phyloP scores from a whole-genome alignment of 2,329 filamentous ascomycete genomes.

The Lasiodiplodia hormozganensis region DNA sequence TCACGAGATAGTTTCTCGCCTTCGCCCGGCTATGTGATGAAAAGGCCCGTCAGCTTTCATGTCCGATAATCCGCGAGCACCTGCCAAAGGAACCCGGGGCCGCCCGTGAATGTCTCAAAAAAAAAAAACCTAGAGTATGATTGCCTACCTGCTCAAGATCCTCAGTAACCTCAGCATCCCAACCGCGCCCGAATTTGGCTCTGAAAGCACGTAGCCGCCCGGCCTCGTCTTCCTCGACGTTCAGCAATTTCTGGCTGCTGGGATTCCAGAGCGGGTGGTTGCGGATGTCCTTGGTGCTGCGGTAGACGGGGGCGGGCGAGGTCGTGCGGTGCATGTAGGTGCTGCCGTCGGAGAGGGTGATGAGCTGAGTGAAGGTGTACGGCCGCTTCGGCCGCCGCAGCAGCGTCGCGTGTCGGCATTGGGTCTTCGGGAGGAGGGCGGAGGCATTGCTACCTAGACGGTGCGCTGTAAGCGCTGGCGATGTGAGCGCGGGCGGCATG shows the following conservation, averaged over 20 bases:
- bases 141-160: conserved; percentile 30
- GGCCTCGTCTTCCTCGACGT: conserved; percentile 94
- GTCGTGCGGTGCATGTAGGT: conserved; percentile 83
- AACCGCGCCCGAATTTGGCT: conserved; percentile 80
- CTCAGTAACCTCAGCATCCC: conserved; percentile 66
- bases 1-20: conserved; percentile 4
- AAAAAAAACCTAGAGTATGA: too few relatives aligned
- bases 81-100: neutral
- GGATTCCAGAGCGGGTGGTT: conserved; percentile 95
- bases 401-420: conserved; percentile 82
- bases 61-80: neutral
- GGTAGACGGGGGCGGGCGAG: conserved; percentile 69
- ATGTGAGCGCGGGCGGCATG: conserved; percentile 42
- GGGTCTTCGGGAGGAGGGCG: conserved; percentile 40
- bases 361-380: conserved; percentile 96
- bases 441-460: conserved; percentile 39
- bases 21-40: conserved; percentile 2
- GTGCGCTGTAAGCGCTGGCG: conserved; percentile 35
- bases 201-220: conserved; percentile 88
- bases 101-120: too few relatives aligned
- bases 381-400: conserved; percentile 87
- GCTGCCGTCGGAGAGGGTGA: conserved; percentile 89
- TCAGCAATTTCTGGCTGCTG: conserved; percentile 76
- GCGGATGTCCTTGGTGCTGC: conserved; percentile 78
- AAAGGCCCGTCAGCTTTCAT: neutral